A percentile compares a stretch with the other conserved stretches of the same genome.
Evolutionary conservation across 176 grass and related monocot species (phyloP).

Genomic region (Ampelocalamus luodianensis): DNA sequence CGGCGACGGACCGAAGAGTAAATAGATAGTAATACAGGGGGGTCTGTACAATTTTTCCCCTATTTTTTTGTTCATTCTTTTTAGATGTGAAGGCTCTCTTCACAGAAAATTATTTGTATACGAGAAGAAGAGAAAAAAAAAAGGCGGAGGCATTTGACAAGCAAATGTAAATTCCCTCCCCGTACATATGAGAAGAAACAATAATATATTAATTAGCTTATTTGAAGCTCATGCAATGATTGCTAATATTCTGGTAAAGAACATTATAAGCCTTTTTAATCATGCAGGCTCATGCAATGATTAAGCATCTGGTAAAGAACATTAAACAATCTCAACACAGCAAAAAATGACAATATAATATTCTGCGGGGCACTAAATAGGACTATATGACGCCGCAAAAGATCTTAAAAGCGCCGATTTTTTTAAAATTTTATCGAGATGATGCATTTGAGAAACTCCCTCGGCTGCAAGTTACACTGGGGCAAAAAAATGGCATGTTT

Average conservation of each 20-base stretch:
- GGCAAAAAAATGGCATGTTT: not conserved
- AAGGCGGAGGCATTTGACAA: slow-evolving; percentile 45
- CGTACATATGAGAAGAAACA: slow-evolving; percentile 37
- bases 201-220: slow-evolving; percentile 19
- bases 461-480: no score
- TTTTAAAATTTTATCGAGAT: not conserved
- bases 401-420: not conserved
- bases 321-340: slow-evolving; percentile 33
- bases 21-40: slow-evolving; percentile 44
- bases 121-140: not conserved
- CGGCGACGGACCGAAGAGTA: slow-evolving; percentile 43
- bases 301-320: slow-evolving; percentile 45
- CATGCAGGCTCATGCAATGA: slow-evolving; percentile 38
- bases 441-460: not conserved
- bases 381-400: not conserved
- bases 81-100: slow-evolving; percentile 48
- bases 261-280: slow-evolving; percentile 9
- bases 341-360: not conserved
- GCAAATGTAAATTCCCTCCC: slow-evolving; percentile 40
- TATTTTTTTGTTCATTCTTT: slow-evolving; percentile 62
- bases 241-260: not conserved
- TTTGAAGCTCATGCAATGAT: not conserved
- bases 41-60: slow-evolving; percentile 54
- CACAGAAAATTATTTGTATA: slow-evolving; percentile 53
- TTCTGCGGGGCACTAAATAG: not conserved